Conservation (phyloP, 106 monocot species). For the Dendrobium catenatum region DNA sequence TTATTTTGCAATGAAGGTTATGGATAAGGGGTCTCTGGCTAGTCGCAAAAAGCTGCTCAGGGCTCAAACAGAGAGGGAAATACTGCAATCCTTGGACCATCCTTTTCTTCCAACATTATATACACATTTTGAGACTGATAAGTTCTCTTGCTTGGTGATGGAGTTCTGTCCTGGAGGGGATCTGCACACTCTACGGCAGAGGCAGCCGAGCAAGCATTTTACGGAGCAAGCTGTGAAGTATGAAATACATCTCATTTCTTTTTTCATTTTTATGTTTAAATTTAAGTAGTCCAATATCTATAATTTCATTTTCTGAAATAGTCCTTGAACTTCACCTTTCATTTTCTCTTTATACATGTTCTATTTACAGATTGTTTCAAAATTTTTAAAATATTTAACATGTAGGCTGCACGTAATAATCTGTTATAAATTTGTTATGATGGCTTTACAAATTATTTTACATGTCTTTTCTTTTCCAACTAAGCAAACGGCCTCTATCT, state of each 20-base stretch:
- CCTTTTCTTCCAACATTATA: constrained; percentile 57
- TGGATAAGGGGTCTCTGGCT: constrained; percentile 55
- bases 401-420: not conserved
- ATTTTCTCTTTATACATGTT: not conserved
- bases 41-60: constrained; percentile 47
- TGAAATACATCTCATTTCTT: not conserved
- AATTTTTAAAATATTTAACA: not conserved
- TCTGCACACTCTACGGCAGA: constrained; percentile 50
- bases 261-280: not conserved
- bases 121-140: constrained; percentile 58
- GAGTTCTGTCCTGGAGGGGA: constrained; percentile 62
- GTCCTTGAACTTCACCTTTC: not conserved
- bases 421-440: too few species aligned
- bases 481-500: too few species aligned
- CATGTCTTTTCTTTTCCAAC: too few species aligned
- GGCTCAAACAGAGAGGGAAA: constrained; percentile 63
- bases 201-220: constrained; percentile 52
- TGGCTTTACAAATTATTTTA: too few species aligned
- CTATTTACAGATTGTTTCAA: not conserved
- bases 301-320: not conserved
- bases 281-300: not conserved
- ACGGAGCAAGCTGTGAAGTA: constrained; percentile 68
- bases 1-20: constrained; percentile 67
- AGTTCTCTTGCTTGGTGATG: constrained; percentile 63
- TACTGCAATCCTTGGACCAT: constrained; percentile 49